Percentiles rank a stretch among this genome's conserved stretches.
Evolutionary conservation across 176 grass and related monocot genomes (phyloP).

Genomic region (Bromus sterilis): DNA sequence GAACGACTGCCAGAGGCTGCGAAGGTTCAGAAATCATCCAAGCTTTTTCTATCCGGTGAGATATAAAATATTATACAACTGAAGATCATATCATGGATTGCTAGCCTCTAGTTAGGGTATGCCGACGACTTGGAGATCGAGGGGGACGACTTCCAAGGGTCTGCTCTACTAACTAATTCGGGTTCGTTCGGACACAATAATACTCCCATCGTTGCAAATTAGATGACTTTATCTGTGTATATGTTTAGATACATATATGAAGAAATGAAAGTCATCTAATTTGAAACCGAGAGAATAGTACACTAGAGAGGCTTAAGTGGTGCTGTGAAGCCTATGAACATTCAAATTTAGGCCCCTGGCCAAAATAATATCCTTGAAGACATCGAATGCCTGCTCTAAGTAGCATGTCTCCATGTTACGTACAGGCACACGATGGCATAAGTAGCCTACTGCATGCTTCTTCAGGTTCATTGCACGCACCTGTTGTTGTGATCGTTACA

Average conservation of each 20-base stretch:
- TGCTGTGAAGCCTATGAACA: background rate
- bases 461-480: conserved; percentile 29
- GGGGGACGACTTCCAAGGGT: too few species aligned
- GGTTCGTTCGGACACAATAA: background rate
- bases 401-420: background rate
- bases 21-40: background rate
- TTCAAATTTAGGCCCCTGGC: conserved; percentile 27
- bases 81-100: background rate
- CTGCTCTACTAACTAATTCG: background rate
- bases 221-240: too few species aligned
- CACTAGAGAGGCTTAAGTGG: background rate
- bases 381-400: background rate
- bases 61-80: background rate
- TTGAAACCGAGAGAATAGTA: too few species aligned
- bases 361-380: conserved; percentile 5
- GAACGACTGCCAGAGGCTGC: too few species aligned
- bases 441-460: background rate
- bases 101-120: background rate
- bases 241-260: too few species aligned
- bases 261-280: too few species aligned
- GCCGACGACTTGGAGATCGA: background rate
- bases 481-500: background rate
- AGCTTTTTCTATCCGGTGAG: background rate
- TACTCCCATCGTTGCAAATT: too few species aligned
- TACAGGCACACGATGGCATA: background rate